Evolutionary conservation across 1,284 basidiomycete species (phyloP), one percentile per base, ranked within the genome.

Genomic region (Singerocomus inundabilis): DNA sequence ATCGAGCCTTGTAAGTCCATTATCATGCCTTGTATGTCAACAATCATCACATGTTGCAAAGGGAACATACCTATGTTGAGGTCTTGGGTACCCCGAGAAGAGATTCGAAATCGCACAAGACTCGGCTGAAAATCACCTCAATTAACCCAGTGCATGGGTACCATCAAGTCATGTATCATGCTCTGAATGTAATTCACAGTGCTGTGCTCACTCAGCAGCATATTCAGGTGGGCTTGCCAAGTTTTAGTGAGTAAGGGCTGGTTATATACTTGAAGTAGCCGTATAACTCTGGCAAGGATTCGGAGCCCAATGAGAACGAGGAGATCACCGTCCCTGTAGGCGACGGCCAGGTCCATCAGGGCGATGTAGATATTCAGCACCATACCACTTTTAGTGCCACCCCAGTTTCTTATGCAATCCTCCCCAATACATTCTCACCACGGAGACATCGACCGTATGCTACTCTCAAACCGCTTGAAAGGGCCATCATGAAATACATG

Each of bases 111-210:
- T 6, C 6, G 28, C 25, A 13, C 3, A 37, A 6, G n/a, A 44
- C 15, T 8, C 44, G 6, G 12, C 26, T 67, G 2, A 13, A 26
- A 3, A 45, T 68, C 34, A 36, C 12, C 1, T 41, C 39, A 3
- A 59, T 68, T 12, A 25, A 25, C 16, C 50, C 34, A 39, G 43
- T 61, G 28, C 36, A 49, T 34, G 45, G 46, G 15, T 66, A 60
- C 24, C 21, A 64, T 45, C 60, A 70, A 25, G 64, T 67, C 13
- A 49, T 70, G 44, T 36, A 60, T 47, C 64, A 66, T 38, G 42
- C 26, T 28, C 46, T 63, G 25, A 44, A 48, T 62, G 64, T 55
- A 45, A 65, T 66, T 9, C 45, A 52, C 3, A 48, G 11, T 5
- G 48, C 36, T 35, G 43, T 54, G 0, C 45, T 54, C 11, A 44